Evolutionary conservation across 2,329 filamentous ascomycete species (phyloP), one percentile per base, ranked within the genome.

Genomic region (Trichoderma semiorbis): DNA sequence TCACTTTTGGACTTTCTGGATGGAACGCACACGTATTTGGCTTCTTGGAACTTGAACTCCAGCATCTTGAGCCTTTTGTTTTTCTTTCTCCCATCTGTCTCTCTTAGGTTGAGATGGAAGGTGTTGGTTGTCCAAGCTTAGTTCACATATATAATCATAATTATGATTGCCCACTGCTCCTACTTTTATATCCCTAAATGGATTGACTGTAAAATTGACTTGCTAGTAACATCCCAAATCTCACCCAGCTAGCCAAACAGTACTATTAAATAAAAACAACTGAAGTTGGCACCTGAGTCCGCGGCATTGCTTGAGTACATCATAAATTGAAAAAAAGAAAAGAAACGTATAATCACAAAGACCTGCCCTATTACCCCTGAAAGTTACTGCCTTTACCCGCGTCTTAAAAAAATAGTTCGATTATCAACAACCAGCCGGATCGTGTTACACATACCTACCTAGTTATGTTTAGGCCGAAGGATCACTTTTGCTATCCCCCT

Each of bases 401-500:
- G 12, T 66, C 34, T 24, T 30, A 2, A 11, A 18, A 39, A n/a
- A 39, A 14, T 7, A 10, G 26, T n/a, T 7, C 5, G 64, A 43
- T 1, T 14, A 7, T 24, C 14, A 4, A 58, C 24, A 24, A 30
- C 34, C 26, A 4, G 12, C 32, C 12, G 36, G 7, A 24, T 24
- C 18, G 7, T 60, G 32, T 43, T 43, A 26, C 34, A 43, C 3
- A 5, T 7, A 32, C 24, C 12, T 28, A 68, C 24, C 74, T 75
- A 80, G 28, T 69, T 77, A 11, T 62, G 81, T 83, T 68, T 85
- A 85, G 14, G 80, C 81, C 0, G 85, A 87, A n/a, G 80, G 76
- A 60, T 89, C 87, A 55, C 86, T 80, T 75, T 85, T 87, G 73
- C 88, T 87, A 63, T 89, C 86, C 14, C 84, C 83, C 73, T 89